Base-by-base conservation (phyloP, 495 filamentous ascomycete species). In the Tuber aestivum region DNA sequence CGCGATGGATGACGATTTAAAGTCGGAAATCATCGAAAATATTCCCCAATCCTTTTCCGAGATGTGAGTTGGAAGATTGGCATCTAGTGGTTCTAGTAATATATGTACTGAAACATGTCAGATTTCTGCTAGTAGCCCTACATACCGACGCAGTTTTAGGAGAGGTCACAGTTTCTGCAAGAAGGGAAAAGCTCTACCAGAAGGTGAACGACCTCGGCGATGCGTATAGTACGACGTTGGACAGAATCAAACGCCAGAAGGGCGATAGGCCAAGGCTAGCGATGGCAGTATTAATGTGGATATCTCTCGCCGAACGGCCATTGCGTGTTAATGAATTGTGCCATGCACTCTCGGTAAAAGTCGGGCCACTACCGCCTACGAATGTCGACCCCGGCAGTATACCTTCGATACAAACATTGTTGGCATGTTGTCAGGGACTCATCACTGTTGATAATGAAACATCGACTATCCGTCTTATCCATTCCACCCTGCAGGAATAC, bases 101-200 rank as follows among this genome's bases (percentile, higher is more conserved):
- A 0, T n/a, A 23, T 2, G 9, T 14, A 27, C 50, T 61, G 3
- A 61, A 14, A 4, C 2, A 0, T 9, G n/a, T n/a, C 27, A 61
- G 50, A 61, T 61, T 61, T 61, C 50, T 61, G 12, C 8, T 61
- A 1, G n/a, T 61, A 0, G n/a, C n/a, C 9, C 14, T 61, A n/a
- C 50, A 61, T 14, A 61, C 10, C 50, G 50, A 61, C 50, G 23
- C 23, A 1, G n/a, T 61, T 61, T 61, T 27, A 32, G 50, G n/a
- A n/a, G 48, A 61, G n/a, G n/a, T 27, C 3, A 61, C 50, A 12
- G 27, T 61, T 27, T 61, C n/a, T 5, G n/a, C 2, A 9, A 61
- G 50, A 61, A 61, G 50, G 50, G n/a, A 32, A 61, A 61, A 61
- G 50, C 50, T 61, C 50, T 32, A 61, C 50, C 50, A 61, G n/a